Conservation (phyloP, 495 filamentous ascomycete genomes). For the Tuber indicum region DNA sequence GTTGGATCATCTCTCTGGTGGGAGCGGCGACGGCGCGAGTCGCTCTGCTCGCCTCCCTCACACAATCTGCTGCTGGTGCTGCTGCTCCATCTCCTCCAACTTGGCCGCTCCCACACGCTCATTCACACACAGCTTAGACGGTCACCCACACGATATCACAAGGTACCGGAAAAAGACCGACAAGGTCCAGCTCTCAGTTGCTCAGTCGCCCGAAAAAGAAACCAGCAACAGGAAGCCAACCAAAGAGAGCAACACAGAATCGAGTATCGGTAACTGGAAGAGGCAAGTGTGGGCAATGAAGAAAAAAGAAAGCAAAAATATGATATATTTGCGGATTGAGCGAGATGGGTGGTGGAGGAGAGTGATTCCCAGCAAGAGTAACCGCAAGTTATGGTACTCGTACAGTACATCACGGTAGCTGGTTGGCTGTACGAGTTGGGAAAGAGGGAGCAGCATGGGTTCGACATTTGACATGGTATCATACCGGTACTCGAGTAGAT, state of each 20-base stretch:
- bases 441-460: background rate
- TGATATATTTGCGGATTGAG: slow-evolving; percentile 1
- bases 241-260: background rate
- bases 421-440: background rate
- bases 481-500: too few relatives aligned
- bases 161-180: background rate
- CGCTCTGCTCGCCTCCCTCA: background rate
- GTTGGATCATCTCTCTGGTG: slow-evolving; percentile 4
- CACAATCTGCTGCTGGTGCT: background rate
- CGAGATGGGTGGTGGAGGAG: background rate
- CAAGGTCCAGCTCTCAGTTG: background rate
- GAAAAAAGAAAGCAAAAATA: background rate
- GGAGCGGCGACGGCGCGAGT: background rate
- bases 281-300: background rate
- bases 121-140: background rate
- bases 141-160: slow-evolving; percentile 1
- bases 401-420: background rate
- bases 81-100: background rate
- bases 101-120: background rate
- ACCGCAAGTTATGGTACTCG: background rate
- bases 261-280: background rate
- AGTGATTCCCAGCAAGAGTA: background rate
- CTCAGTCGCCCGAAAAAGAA: background rate
- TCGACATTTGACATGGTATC: background rate
- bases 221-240: background rate